Base-by-base conservation (phyloP, 345 rosid species). In the Brassica incana region DNA sequence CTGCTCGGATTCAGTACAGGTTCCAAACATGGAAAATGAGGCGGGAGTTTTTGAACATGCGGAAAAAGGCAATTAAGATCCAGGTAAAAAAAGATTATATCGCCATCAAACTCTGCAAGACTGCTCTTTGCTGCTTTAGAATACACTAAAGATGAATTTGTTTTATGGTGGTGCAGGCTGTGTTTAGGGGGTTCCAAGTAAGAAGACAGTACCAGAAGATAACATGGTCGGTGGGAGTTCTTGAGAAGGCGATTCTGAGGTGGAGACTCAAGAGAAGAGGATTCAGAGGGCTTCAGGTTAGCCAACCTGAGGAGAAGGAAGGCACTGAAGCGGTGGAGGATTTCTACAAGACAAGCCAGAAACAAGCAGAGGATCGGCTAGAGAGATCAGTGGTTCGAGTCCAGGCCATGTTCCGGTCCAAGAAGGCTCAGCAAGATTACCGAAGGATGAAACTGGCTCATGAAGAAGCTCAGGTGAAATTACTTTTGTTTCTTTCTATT, bases 181-280 rank as follows among this genome's bases (percentile, higher is more conserved):
- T 73, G 81, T 90, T 91, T 87, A 89, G 98, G 65, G 99, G 95
- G 64, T 86, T 62, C 85, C 98, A 88, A 85, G 89, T 80, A 56
- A 88, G 99, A 83, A 90, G 81, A 85, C 95, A 93, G 56, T 92
- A 93, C 83, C 33, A 85, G 14, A 96, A 91, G 82, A 89, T 96
- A 85, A 63, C 88, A 33, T 96, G 97, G 97, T 92, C 99, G 18
- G 97, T 96, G 59, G 99, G 99, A 70, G 88, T 96, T 71, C 83
- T 96, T 6, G 99, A 96, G 87, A 96, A 96, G 85, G 98, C 84
- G 70, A 71, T 96, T 76, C 83, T 96, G 36, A 87, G 99, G 18
- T 96, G 99, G 99, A 95, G 97, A 60, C 69, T 88, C 56, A 96
- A 90, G 88, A 88, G 97, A 85, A 93, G 65, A 85, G 99, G 99